Conservation (phyloP, 306 rosid genomes). For the Vigna reflexopilosa region DNA sequence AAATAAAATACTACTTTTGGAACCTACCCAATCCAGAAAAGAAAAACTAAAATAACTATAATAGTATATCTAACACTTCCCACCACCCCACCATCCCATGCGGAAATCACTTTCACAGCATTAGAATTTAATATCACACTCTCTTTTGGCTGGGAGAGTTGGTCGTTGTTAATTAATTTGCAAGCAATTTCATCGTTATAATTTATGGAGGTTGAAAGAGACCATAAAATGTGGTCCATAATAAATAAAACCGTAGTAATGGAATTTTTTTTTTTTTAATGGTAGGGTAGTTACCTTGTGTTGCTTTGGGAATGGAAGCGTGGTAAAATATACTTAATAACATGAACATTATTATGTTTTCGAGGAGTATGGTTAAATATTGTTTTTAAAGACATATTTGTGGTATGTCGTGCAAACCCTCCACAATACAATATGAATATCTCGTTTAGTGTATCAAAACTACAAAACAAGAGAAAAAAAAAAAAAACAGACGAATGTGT, state of each 20-base stretch:
- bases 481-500: no score
- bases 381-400: no score
- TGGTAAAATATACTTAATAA: no score
- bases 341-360: no score
- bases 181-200: slow-evolving; percentile 6
- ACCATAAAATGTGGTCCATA: slow-evolving; percentile 36
- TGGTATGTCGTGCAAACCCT: no score
- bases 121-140: slow-evolving; percentile 20
- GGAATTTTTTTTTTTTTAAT: slow-evolving; percentile 3
- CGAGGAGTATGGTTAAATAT: no score
- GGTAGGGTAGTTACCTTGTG: slow-evolving; percentile 5
- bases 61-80: not conserved
- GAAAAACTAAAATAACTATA: not conserved
- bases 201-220: slow-evolving; percentile 25
- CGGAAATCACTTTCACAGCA: slow-evolving; percentile 26
- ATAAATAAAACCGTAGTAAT: not conserved
- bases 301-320: no score
- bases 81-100: slow-evolving; percentile 1
- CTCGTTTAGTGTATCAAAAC: no score
- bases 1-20: slow-evolving; percentile 11
- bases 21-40: not conserved
- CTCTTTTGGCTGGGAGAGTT: slow-evolving; percentile 23
- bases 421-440: no score
- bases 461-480: no score
- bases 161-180: slow-evolving; percentile 37